Base-by-base conservation (phyloP, 1,284 basidiomycete genomes). In the Volvariella surrecta region DNA sequence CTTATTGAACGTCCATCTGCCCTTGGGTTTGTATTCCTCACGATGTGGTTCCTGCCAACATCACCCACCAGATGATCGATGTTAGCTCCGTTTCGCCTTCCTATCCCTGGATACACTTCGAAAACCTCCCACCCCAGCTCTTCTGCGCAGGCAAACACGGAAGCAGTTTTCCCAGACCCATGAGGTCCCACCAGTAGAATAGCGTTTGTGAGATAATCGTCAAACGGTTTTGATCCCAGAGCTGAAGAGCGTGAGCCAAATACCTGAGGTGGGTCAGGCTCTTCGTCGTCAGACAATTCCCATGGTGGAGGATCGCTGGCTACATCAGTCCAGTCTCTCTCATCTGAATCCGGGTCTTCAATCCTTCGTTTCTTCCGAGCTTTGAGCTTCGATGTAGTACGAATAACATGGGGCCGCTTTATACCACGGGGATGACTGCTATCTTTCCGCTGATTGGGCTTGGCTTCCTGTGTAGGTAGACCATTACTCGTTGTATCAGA, bases 61-160 rank as follows among this genome's bases (percentile, higher is more conserved):
- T 96, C 91, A 8, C 96, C 96, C 17, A 99, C 81, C 46, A 95
- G 74, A 43, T 74, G 70, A 43, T 87, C 78, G 45, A 99, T 64
- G 49, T 82, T 89, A 28, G 81, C 71, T 2, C 87, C 89, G 37
- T 79, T 88, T 17, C 96, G 77, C 55, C 78, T 86, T 18, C 90
- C 90, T 46, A 94, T 83, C 3, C 96, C 96, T n/a, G 96, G 88
- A 62, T 93, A 90, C 7, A 99, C 89, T 61, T 99, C 96, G 56
- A 99, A 97, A 9, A 99, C 82, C 42, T 96, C 89, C 85, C 89
- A 99, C 3, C 87, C 91, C 16, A 99, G 73, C 61, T 98, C 91
- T 35, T 84, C 76, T 2, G 94, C 91, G 50, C 92, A 94, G 0
- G 94, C 93, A 58, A 96, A 90, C 0, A 97, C 84, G 4, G 91